Evolutionary conservation across 2,329 filamentous ascomycete species (phyloP).

Genomic region (Aspergillus glaucus): DNA sequence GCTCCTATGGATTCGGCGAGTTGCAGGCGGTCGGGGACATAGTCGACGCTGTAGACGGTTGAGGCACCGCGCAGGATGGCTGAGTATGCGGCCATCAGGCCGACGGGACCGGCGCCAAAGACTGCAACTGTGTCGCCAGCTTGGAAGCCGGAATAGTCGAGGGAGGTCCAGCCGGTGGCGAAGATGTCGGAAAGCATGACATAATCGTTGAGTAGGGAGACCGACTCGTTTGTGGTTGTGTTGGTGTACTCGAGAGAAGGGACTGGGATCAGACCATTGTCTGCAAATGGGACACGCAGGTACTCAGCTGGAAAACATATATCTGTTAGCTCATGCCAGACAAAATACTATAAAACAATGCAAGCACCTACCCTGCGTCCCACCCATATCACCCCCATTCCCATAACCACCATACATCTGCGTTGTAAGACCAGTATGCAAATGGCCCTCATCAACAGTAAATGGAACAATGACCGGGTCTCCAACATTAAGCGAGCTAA

Average conservation of each 20-base stretch:
- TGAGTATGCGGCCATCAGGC: slow-evolving; percentile 60
- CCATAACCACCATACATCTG: background rate
- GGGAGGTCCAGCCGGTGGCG: slow-evolving; percentile 32
- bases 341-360: background rate
- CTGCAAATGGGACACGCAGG: slow-evolving; percentile 12
- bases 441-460: slow-evolving; percentile 8
- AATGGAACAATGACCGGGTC: slow-evolving; percentile 17
- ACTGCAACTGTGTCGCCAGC: slow-evolving; percentile 53
- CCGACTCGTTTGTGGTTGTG: background rate
- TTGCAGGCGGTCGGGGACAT: slow-evolving; percentile 53
- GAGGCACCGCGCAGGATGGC: slow-evolving; percentile 55
- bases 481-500: slow-evolving; percentile 10
- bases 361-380: slow-evolving; percentile 5
- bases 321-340: background rate
- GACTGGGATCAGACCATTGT: slow-evolving; percentile 10
- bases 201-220: slow-evolving; percentile 10
- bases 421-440: background rate
- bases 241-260: slow-evolving; percentile 4
- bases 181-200: slow-evolving; percentile 33
- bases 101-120: slow-evolving; percentile 59
- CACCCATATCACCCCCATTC: slow-evolving; percentile 4
- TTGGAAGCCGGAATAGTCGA: slow-evolving; percentile 33
- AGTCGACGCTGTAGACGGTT: slow-evolving; percentile 56
- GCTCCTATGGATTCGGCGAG: slow-evolving; percentile 53
- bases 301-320: slow-evolving; percentile 10